Percentiles rank a stretch among this genome's conserved stretches.
Evolutionary conservation across 352 stramenopile species (phyloP).

Genomic region (Phytophthora colocasiae): DNA sequence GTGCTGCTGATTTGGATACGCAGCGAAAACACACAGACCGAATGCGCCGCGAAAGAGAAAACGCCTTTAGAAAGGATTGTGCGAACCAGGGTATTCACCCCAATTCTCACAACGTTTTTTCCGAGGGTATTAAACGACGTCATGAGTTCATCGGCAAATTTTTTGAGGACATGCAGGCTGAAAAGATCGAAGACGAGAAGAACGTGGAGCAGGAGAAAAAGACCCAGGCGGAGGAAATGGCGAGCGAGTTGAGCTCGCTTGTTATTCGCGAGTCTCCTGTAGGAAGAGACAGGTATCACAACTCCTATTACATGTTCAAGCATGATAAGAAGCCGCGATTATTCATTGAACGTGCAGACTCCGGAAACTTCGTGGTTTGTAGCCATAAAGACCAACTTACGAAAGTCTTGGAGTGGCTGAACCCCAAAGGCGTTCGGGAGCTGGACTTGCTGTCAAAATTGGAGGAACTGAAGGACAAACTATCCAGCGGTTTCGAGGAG

Average conservation of each 20-base stretch:
- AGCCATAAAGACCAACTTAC: conserved; percentile 48
- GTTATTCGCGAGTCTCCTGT: conserved; percentile 75
- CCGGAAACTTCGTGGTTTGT: conserved; percentile 67
- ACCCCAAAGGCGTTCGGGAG: conserved; percentile 78
- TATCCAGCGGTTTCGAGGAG: conserved; percentile 36
- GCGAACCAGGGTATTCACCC: conserved; percentile 68
- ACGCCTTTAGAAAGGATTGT: conserved; percentile 64
- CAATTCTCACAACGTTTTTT: conserved; percentile 74
- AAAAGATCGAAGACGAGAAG: conserved; percentile 59
- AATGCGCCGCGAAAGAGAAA: conserved; percentile 62
- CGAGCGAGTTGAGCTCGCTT: conserved; percentile 49
- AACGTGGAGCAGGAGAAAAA: conserved; percentile 62
- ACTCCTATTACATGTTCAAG: conserved; percentile 83
- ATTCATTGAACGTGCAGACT: conserved; percentile 75
- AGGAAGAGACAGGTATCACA: conserved; percentile 79
- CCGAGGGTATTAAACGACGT: conserved; percentile 65
- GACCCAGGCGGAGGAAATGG: conserved; percentile 46
- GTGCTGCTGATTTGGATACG: conserved; percentile 58
- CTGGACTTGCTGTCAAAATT: conserved; percentile 68
- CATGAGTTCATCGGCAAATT: conserved; percentile 73
- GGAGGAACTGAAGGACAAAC: conserved; percentile 47
- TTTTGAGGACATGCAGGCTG: conserved; percentile 64
- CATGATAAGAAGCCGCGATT: conserved; percentile 64
- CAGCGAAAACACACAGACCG: conserved; percentile 59
- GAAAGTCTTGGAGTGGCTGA: conserved; percentile 70